Evolutionary conservation across 2,329 filamentous ascomycete species (phyloP).

Genomic region (Cryphonectria japonica): DNA sequence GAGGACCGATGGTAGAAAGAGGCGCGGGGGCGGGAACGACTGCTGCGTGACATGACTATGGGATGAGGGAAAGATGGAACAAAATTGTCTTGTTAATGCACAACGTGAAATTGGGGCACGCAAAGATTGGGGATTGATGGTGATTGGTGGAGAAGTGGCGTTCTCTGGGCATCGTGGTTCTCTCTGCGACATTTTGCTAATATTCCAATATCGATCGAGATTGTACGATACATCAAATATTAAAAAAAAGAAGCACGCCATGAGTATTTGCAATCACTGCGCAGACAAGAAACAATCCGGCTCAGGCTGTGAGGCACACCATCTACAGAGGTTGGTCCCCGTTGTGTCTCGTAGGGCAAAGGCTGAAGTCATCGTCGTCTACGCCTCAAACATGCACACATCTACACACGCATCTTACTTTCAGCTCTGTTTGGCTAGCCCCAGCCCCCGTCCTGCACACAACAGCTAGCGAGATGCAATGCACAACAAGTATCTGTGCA

Average conservation of each 20-base stretch:
- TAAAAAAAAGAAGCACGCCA: not conserved
- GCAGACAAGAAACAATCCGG: not conserved
- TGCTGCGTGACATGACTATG: not conserved
- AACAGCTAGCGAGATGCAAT: conserved; percentile 2
- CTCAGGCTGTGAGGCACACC: not conserved
- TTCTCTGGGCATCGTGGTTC: conserved; percentile 19
- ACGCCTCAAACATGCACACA: not conserved
- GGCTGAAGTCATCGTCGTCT: not conserved
- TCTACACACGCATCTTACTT: not conserved
- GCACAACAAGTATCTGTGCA: not conserved
- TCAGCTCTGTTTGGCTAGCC: not conserved
- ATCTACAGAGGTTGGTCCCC: not conserved
- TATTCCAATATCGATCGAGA: conserved; percentile 13
- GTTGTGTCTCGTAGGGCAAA: not conserved
- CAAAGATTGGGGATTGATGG: conserved; percentile 3
- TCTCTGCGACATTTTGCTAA: conserved; percentile 13
- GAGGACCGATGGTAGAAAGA: not conserved
- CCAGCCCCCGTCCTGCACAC: not conserved
- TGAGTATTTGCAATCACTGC: not conserved
- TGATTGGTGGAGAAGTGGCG: conserved; percentile 19
- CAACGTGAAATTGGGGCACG: not conserved
- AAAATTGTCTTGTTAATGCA: not conserved
- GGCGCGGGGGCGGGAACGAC: not conserved
- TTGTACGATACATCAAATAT: conserved; percentile 17
- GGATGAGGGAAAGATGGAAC: not conserved